Conservation (phyloP, 768 basidiomycete species). For the Neoboletus brunneissimus region DNA sequence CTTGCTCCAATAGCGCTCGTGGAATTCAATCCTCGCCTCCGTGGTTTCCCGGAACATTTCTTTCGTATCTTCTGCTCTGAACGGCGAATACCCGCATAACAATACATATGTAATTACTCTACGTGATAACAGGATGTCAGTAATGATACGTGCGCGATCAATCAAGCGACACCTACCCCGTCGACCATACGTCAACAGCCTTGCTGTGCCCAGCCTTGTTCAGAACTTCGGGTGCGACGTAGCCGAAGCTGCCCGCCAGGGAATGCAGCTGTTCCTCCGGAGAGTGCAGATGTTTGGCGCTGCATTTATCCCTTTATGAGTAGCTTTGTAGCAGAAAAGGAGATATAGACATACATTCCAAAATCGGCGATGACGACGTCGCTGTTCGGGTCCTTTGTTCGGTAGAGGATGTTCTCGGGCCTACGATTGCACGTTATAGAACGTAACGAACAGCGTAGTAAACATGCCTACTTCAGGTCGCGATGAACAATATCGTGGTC, state of each 20-base stretch:
- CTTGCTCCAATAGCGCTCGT: conserved; percentile 93
- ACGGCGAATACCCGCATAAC: conserved; percentile 93
- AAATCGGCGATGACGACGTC: conserved; percentile 96
- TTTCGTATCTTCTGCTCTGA: conserved; percentile 77
- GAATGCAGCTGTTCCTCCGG: conserved; percentile 68
- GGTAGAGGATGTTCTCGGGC: conserved; percentile 95
- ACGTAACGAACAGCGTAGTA: neutral
- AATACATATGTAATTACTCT: conserved; percentile 95
- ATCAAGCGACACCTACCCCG: conserved; percentile 57
- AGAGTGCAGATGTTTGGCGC: conserved; percentile 79
- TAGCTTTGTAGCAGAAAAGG: neutral
- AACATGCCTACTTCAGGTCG: conserved; percentile 74
- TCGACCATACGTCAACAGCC: conserved; percentile 91
- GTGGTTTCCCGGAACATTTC: conserved; percentile 83
- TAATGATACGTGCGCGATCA: neutral
- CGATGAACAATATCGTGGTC: conserved; percentile 92
- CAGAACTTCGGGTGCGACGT: conserved; percentile 89
- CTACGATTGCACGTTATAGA: conserved; percentile 34
- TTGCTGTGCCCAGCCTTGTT: conserved; percentile 83
- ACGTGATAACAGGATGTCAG: neutral
- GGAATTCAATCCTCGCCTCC: conserved; percentile 82
- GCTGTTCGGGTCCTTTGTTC: conserved; percentile 70
- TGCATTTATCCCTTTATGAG: conserved; percentile 26
- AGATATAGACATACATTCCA: conserved; percentile 67
- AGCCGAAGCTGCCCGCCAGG: conserved; percentile 81